Evolutionary conservation across 768 basidiomycete species (phyloP), one percentile per base, ranked within the genome.

Genomic region (Tricholoma furcatifolium): DNA sequence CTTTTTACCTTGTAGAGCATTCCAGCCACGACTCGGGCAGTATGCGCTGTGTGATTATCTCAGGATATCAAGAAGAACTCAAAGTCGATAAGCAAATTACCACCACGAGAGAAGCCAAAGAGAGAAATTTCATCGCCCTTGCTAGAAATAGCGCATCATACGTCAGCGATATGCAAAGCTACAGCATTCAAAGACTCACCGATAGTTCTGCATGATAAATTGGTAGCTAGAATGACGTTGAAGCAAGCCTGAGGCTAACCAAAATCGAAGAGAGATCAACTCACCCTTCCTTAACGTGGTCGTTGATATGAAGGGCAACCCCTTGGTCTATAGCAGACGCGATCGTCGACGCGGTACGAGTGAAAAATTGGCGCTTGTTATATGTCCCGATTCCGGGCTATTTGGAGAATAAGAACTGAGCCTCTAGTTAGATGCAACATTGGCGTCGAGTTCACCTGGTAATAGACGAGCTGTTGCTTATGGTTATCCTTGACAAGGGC

Each of bases 1-100:
- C 36, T 44, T 14, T n/a, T 20, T 42, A 66, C 67, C 55, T 69
- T 71, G 52, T 68, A 66, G 11, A 71, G 54, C 68, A 71, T 71
- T 6, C 67, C 67, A 27, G 67, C 67, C 14, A 69, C 52, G n/a
- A 64, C 64, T 46, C 65, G 52, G 10, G 64, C 65, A 11, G 63
- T 66, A 41, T 66, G 61, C 6, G 65, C 64, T 62, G 21, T 18
- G 31, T 39, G n/a, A 31, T 17, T 3, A 32, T 4, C 44, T 17
- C 4, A 31, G 15, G 21, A 20, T 21, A 8, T 23, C 21, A 35
- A 12, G 15, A n/a, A 18, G 17, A 15, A 24, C 17, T 32, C 0
- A n/a, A 24, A 15, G 30, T 23, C 21, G 6, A 31, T 10, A 38
- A 8, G 15, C 2, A 2, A 51, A 49, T 17, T 43, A 62, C 63